Percentiles rank a stretch among this genome's conserved stretches.
phyloP scores from a whole-genome alignment of 2,329 filamentous ascomycete genomes.

The Stagonosporopsis chrysanthemi region DNA sequence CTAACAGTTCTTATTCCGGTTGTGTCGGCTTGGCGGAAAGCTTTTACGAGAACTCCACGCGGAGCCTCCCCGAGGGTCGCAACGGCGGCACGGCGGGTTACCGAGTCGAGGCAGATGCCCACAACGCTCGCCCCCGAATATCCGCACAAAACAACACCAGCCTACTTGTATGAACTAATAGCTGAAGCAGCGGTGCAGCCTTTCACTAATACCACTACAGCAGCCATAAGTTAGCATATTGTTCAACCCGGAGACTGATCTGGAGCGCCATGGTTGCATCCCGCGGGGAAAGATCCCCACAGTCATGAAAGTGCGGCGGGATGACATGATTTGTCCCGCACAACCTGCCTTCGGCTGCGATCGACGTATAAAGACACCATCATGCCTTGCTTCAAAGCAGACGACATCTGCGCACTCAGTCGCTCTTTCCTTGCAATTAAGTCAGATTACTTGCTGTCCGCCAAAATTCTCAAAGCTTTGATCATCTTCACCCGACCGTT shows the following conservation, averaged over 20 bases:
- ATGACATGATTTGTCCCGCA: slow-evolving; percentile 13
- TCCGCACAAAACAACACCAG: not conserved
- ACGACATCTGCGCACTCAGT: not conserved
- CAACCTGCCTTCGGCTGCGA: slow-evolving; percentile 1
- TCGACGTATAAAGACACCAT: slow-evolving; percentile 10
- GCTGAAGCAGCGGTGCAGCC: not conserved
- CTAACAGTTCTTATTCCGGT: not conserved
- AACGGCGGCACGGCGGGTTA: slow-evolving; percentile 6
- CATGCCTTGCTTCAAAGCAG: not conserved
- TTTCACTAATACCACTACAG: not conserved
- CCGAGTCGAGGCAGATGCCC: slow-evolving; percentile 1
- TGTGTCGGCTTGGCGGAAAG: slow-evolving; percentile 4
- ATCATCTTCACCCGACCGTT: not conserved
- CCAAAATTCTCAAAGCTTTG: not conserved
- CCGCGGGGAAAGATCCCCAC: slow-evolving; percentile 13
- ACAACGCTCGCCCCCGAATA: slow-evolving; percentile 1
- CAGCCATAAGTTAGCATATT: not conserved
- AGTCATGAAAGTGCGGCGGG: not conserved
- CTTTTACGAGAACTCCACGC: slow-evolving; percentile 2
- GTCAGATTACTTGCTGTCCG: not conserved
- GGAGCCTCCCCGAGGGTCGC: slow-evolving; percentile 12
- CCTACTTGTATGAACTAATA: not conserved
- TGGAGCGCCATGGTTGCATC: slow-evolving; percentile 8
- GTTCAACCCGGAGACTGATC: not conserved
- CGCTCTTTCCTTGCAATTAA: not conserved